Percentiles rank a stretch among this genome's conserved stretches.
phyloP scores from a whole-genome alignment of 352 stramenopile genomes.

The Globisporangium iwayamae region DNA sequence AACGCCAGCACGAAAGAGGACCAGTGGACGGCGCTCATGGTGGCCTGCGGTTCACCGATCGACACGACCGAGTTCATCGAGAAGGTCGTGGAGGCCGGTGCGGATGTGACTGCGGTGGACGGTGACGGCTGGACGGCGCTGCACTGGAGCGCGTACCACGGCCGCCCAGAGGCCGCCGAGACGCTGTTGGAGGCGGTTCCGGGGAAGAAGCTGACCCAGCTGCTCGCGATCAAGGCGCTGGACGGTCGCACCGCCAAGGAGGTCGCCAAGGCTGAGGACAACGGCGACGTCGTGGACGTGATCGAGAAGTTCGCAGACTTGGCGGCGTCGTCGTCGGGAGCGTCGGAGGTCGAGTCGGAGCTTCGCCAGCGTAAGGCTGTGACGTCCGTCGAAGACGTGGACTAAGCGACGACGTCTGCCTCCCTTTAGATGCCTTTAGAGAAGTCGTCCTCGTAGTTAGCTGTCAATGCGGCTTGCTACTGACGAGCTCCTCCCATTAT shows the following conservation, averaged over 20 bases:
- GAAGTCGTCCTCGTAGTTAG: not conserved
- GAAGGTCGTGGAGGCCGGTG: constrained; percentile 52
- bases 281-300: constrained; percentile 63
- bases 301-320: constrained; percentile 39
- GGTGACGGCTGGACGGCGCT: constrained; percentile 79
- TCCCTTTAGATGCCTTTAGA: constrained; percentile 12
- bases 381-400: constrained; percentile 71
- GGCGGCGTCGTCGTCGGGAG: constrained; percentile 8
- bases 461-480: not conserved
- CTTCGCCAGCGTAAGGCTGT: constrained; percentile 56
- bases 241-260: constrained; percentile 65
- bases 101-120: constrained; percentile 59
- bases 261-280: constrained; percentile 64
- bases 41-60: constrained; percentile 72
- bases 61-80: constrained; percentile 80
- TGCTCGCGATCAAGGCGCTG: constrained; percentile 49
- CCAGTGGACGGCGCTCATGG: constrained; percentile 81
- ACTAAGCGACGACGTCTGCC: constrained; percentile 28
- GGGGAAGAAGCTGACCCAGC: constrained; percentile 30
- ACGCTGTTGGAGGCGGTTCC: constrained; percentile 43
- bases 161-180: constrained; percentile 56
- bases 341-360: constrained; percentile 20
- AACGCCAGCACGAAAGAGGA: constrained; percentile 72
- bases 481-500: not conserved
- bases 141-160: constrained; percentile 84